Evolutionary conservation across 352 stramenopile genomes (phyloP).

Genomic region (Phytopythium cucurbitacearum): DNA sequence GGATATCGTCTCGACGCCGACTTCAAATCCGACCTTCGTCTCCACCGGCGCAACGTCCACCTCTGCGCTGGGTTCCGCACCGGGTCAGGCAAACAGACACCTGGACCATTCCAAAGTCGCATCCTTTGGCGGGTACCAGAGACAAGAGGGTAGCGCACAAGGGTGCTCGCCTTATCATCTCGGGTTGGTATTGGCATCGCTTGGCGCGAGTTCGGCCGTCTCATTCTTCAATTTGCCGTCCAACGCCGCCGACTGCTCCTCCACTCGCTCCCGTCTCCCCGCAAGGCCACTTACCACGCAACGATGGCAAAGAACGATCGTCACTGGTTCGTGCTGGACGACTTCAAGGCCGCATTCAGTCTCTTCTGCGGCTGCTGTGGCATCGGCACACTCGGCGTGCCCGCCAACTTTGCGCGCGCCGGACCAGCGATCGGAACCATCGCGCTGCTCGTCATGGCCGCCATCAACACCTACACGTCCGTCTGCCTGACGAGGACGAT

Average conservation of each 20-base stretch:
- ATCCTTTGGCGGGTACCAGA: no score
- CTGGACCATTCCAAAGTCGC: no score
- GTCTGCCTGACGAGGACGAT: conserved; percentile 34
- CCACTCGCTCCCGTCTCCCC: background rate
- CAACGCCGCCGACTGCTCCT: background rate
- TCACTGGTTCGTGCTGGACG: conserved; percentile 24
- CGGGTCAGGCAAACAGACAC: no score
- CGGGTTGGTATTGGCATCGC: background rate
- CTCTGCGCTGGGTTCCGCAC: no score
- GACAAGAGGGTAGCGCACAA: no score
- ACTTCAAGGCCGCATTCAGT: conserved; percentile 36
- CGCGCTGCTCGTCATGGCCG: conserved; percentile 41
- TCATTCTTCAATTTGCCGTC: background rate
- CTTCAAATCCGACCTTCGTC: no score
- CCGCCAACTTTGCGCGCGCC: conserved; percentile 42
- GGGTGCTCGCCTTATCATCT: background rate
- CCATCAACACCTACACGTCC: conserved; percentile 36
- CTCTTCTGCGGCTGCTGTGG: conserved; percentile 53
- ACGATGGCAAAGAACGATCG: background rate
- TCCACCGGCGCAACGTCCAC: no score
- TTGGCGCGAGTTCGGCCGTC: background rate
- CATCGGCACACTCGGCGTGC: conserved; percentile 57
- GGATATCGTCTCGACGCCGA: no score
- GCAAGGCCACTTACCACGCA: background rate
- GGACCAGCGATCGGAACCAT: conserved; percentile 21